Evolutionary conservation across 305 asterid genomes (phyloP).

Genomic region (Andrographis paniculata): DNA sequence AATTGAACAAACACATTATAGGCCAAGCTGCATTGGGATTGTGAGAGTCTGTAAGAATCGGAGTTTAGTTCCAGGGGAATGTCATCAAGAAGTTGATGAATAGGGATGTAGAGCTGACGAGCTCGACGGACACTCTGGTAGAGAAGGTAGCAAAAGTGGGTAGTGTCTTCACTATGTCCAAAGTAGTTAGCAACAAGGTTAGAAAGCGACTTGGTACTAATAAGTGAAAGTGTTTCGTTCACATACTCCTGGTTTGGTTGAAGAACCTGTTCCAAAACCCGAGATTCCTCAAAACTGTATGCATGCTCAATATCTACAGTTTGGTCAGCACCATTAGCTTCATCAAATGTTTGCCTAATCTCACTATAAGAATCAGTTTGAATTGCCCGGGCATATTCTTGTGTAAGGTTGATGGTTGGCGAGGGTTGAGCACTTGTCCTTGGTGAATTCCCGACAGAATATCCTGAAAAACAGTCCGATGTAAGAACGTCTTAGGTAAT

Average conservation of each 20-base stretch:
- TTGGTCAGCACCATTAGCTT: slow-evolving; percentile 25
- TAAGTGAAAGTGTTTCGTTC: slow-evolving; percentile 42
- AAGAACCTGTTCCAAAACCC: slow-evolving; percentile 53
- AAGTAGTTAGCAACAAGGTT: slow-evolving; percentile 55
- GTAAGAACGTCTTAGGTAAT: neutral
- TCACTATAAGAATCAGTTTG: slow-evolving; percentile 63
- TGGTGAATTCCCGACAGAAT: slow-evolving; percentile 38
- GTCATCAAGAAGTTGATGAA: slow-evolving; percentile 51
- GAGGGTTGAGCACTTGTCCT: slow-evolving; percentile 53
- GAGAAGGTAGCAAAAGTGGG: slow-evolving; percentile 50
- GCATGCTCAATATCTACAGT: slow-evolving; percentile 28
- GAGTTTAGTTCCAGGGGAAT: slow-evolving; percentile 26
- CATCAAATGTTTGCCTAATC: slow-evolving; percentile 49
- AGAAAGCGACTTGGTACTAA: slow-evolving; percentile 35
- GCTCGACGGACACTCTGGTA: slow-evolving; percentile 44
- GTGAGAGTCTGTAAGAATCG: slow-evolving; percentile 22
- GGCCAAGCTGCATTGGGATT: slow-evolving; percentile 47
- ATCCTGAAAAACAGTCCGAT: slow-evolving; percentile 6
- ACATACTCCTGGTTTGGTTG: slow-evolving; percentile 54
- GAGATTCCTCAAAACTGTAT: slow-evolving; percentile 36
- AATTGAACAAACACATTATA: slow-evolving; percentile 43
- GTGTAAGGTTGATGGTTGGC: slow-evolving; percentile 67
- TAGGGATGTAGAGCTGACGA: slow-evolving; percentile 44
- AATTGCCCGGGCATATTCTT: slow-evolving; percentile 56
- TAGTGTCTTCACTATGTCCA: slow-evolving; percentile 57